Conservation (phyloP, 768 basidiomycete genomes). For the Rhodotorula toruloides region DNA sequence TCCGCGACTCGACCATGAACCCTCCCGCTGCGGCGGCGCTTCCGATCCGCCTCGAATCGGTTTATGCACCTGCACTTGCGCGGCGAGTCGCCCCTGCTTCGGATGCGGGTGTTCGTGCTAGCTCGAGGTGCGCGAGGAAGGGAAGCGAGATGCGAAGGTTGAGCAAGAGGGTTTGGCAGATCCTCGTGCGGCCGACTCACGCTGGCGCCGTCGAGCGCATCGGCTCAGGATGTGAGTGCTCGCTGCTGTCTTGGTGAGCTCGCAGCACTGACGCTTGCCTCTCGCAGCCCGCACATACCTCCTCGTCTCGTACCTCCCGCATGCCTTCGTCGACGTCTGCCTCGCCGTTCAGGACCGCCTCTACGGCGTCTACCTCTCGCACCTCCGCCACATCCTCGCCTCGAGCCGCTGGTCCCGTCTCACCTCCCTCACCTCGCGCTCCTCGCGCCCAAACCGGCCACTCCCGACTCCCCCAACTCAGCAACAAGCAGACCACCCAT, state of each 20-base stretch:
- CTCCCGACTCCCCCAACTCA: not conserved
- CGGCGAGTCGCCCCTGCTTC: not conserved
- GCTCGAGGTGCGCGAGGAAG: not conserved
- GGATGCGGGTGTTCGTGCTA: not conserved
- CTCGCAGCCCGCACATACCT: constrained; percentile 20
- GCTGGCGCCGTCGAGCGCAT: constrained; percentile 1
- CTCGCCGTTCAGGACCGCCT: constrained; percentile 24
- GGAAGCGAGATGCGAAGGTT: constrained; percentile 7
- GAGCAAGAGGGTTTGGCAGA: constrained; percentile 12
- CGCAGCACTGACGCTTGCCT: not conserved
- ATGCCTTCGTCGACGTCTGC: constrained; percentile 22
- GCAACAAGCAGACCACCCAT: too few species aligned
- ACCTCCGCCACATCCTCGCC: constrained; percentile 2
- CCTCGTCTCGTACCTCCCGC: constrained; percentile 15
- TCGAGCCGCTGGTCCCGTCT: not conserved
- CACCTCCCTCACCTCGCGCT: not conserved
- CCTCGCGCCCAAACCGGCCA: not conserved
- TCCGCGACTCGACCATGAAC: not conserved
- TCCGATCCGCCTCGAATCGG: constrained; percentile 20
- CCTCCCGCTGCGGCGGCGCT: not conserved
- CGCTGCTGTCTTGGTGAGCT: not conserved
- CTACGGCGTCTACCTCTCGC: constrained; percentile 18
- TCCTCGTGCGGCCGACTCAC: constrained; percentile 15
- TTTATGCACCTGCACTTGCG: constrained; percentile 27
- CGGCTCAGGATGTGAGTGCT: constrained; percentile 22